Base-by-base conservation (phyloP, 2,329 filamentous ascomycete species). In the Penicillium nordicum region DNA sequence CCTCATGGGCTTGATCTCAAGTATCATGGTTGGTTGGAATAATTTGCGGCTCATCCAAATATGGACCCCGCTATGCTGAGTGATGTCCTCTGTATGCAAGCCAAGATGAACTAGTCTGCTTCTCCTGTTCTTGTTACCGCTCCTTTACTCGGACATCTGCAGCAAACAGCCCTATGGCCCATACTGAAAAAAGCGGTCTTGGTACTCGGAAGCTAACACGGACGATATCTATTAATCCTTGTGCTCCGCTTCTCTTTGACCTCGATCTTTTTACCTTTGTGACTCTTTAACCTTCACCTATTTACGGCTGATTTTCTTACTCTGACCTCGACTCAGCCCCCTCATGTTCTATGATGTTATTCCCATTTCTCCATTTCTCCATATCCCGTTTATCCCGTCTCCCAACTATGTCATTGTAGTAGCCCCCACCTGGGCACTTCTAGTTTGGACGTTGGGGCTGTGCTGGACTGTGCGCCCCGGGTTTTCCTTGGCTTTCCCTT, bases 391-490 rank as follows among this genome's bases (percentile, higher is more conserved):
- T 32, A 14, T 25, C 29, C 32, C 6, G n/a, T 21, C 30, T 41
- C 29, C 32, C 38, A 14, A 51, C 41, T 38, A 38, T 46, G 32
- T 25, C 16, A 52, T 46, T 46, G 18, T 44, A 16, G 30, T 14
- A 25, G 37, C 18, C 40, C 49, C 49, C 49, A 51, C 47, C 27
- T 41, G 30, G 30, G 30, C 11, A 32, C 30, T 6, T 32, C 30
- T 11, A 32, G 12, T 14, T 32, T 32, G 30, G 30, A 32, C 30
- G 25, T 30, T 34, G 53, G 34, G 53, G 53, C 53, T 56, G 48
- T 56, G 53, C 42, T 52, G 53, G 53, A 55, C 53, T 45, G 53
- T 55, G 53, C 53, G 53, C 53, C 53, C 53, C 27, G 47, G 27
- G 16, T 42, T 45, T 44, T 16, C 40, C 53, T 18, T 18, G n/a